Base-by-base conservation (phyloP, 2,329 filamentous ascomycete genomes). In the Endoconidiophora polonica region DNA sequence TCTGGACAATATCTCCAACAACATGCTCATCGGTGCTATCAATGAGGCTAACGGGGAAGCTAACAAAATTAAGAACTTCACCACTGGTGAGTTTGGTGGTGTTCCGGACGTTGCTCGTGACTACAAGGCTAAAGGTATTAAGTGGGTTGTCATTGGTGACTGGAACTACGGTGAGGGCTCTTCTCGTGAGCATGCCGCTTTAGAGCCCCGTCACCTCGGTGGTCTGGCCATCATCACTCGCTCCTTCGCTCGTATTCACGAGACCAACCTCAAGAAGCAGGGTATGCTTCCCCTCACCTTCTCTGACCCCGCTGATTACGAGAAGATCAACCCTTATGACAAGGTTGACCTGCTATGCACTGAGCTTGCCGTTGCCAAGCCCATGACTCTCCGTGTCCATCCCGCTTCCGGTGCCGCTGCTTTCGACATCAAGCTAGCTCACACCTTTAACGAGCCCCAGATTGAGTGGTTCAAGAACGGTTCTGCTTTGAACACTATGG, bases 201-300 rank as follows among this genome's bases (percentile, higher is more conserved):
- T 98, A 55, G 90, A 98, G 76, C 91, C 91, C 64, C 82, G 91
- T 66, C 90, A 96, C 73, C 81, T 98, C 57, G 91, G 91, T 63
- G 91, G 90, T 68, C 78, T 95, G 62, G 91, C 90, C 62, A 94
- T 98, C 73, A 93, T 98, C 66, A 88, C 83, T 63, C 83, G 86
- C 64, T 86, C 79, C 57, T 98, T 98, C 65, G 91, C 91, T 62
- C 91, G 91, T 83, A 98, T 98, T 64, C 91, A 98, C 77, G 91
- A 98, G 77, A 98, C 91, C 74, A 98, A 98, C 79, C 72, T 98
- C 74, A 98, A 98, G 86, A 98, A 98, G 83, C 91, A 98, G 79
- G 91, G 91, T 71, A 95, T 98, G 90, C 84, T 98, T 71, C 91
- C 91, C 62, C 77, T 98, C 57, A 96, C 88, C 61, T 98, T 98